These are phyloP conservation scores for Larix kaempferi DNA, from an alignment of 75 land plant species.

Conservation along the genomic window DNA sequence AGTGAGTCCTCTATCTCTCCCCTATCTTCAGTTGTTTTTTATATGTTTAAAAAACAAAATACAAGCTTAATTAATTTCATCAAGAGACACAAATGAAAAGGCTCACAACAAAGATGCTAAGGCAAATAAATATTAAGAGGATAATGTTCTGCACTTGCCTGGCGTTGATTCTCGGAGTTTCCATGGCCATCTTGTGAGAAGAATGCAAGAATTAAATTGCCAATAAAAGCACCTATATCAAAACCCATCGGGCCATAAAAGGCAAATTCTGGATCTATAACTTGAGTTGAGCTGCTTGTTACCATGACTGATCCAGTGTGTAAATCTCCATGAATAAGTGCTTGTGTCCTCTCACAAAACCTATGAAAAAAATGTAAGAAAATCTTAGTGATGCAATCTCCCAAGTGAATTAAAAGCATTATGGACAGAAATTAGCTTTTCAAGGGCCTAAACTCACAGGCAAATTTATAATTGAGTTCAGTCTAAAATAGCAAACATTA, in stretches of 20 bases:
- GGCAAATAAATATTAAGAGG: not conserved
- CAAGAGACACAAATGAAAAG: not conserved
- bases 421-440: too few species aligned
- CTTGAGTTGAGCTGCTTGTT: constrained; percentile 82
- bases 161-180: constrained; percentile 45
- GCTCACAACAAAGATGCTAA: not conserved
- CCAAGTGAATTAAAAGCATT: too few species aligned
- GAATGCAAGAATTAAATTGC: constrained; percentile 83
- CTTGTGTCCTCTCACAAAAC: constrained; percentile 95
- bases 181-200: constrained; percentile 98
- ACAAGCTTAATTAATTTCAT: not conserved
- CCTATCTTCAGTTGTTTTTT: not conserved
- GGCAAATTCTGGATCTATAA: constrained; percentile 96
- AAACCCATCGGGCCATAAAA: constrained; percentile 99
- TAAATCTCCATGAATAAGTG: constrained; percentile 94
- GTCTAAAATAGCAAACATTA: too few species aligned
- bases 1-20: not conserved
- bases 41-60: not conserved
- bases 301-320: constrained; percentile 98
- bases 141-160: constrained; percentile 30
- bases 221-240: constrained; percentile 95
- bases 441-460: too few species aligned
- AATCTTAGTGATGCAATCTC: too few species aligned
- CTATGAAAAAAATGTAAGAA: too few species aligned
- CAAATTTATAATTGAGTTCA: too few species aligned